These are phyloP conservation scores for Xerocomus spinulosus DNA, from an alignment of 768 basidiomycete species.

Conservation along the genomic window DNA sequence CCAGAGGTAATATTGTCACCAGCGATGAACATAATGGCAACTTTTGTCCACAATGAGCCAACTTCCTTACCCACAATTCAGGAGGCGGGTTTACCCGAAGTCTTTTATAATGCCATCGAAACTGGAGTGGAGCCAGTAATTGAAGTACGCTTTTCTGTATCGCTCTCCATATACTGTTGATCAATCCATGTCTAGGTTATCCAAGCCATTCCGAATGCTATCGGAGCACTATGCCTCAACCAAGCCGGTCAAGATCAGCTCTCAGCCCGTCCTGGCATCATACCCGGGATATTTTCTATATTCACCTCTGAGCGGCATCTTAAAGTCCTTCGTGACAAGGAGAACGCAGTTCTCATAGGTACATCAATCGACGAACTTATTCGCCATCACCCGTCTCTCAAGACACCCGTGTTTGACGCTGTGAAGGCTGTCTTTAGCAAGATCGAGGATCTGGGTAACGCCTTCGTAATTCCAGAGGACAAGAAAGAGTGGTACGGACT, in stretches of 20 bases:
- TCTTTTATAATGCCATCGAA: constrained; percentile 85
- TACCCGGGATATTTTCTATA: constrained; percentile 78
- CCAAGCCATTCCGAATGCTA: constrained; percentile 88
- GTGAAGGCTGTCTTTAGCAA: constrained; percentile 64
- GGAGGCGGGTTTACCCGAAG: constrained; percentile 83
- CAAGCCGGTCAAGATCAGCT: constrained; percentile 83
- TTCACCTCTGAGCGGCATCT: constrained; percentile 83
- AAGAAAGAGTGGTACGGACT: constrained; percentile 67
- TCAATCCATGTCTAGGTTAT: constrained; percentile 56
- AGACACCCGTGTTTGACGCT: constrained; percentile 72
- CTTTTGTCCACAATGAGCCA: constrained; percentile 98
- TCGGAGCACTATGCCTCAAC: constrained; percentile 95
- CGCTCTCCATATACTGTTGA: background rate
- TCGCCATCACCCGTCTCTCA: constrained; percentile 90
- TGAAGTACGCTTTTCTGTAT: constrained; percentile 50
- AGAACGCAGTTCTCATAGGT: constrained; percentile 86
- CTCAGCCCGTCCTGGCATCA: constrained; percentile 69
- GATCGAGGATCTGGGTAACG: constrained; percentile 70
- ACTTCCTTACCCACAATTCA: constrained; percentile 91
- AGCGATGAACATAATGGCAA: constrained; percentile 92
- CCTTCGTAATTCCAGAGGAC: constrained; percentile 51
- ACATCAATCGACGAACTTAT: constrained; percentile 92
- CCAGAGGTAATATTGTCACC: constrained; percentile 8
- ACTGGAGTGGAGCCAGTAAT: constrained; percentile 79
- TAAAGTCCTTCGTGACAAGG: constrained; percentile 85